These are phyloP conservation scores for Aspergillus quadricinctus DNA, from an alignment of 2,329 filamentous ascomycete species.

Conservation along the genomic window DNA sequence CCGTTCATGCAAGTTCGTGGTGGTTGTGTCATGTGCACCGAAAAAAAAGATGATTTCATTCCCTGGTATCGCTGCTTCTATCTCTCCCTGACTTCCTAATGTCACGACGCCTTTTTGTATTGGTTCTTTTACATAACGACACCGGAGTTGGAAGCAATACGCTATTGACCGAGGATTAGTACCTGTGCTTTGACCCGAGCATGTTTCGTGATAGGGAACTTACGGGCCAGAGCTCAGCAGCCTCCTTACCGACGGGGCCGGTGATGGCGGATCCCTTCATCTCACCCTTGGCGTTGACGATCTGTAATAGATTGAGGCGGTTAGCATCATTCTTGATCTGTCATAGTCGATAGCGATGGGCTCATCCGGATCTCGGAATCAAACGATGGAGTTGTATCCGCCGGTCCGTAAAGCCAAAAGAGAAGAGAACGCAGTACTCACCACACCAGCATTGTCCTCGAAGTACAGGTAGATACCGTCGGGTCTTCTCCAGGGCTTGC, in stretches of 20 bases:
- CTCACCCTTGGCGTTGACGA: slow-evolving; percentile 99
- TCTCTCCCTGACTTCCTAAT: slow-evolving; percentile 12
- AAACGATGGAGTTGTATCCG: too few species aligned
- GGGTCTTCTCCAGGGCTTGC: slow-evolving; percentile 98
- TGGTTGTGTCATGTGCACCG: slow-evolving; percentile 18
- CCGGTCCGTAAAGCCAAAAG: neutral
- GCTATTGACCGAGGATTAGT: slow-evolving; percentile 46
- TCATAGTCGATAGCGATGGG: neutral
- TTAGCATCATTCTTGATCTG: neutral
- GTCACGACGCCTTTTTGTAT: slow-evolving; percentile 4
- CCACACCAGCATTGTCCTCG: slow-evolving; percentile 99
- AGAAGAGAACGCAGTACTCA: slow-evolving; percentile 50
- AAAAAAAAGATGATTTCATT: slow-evolving; percentile 1
- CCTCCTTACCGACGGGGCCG: slow-evolving; percentile 98
- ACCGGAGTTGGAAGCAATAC: slow-evolving; percentile 99
- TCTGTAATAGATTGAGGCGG: slow-evolving; percentile 49
- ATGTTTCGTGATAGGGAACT: slow-evolving; percentile 38
- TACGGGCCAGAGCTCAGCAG: slow-evolving; percentile 98
- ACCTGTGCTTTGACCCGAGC: neutral
- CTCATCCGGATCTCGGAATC: too few species aligned
- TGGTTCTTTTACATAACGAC: slow-evolving; percentile 87
- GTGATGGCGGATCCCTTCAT: slow-evolving; percentile 99
- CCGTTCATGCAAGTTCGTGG: neutral
- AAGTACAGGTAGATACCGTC: slow-evolving; percentile 99
- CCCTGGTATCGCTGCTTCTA: slow-evolving; percentile 11